Evolutionary conservation across 108 stramenopile species (phyloP), one percentile per base, ranked within the genome.

Genomic region (Hondaea fermentalgiana): DNA sequence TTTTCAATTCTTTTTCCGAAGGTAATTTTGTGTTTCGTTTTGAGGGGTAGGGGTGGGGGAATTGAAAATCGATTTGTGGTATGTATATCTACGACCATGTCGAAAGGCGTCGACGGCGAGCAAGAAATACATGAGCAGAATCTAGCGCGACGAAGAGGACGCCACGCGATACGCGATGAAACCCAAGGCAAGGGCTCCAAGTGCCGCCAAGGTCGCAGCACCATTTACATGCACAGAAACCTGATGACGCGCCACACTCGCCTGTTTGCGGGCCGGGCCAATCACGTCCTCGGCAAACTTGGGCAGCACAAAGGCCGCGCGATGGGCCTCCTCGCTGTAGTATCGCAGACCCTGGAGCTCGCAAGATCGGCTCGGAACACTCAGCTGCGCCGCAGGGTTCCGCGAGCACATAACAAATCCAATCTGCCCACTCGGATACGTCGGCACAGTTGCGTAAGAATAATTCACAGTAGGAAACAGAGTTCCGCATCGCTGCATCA

Each of bases 351-450:
- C 72, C 6, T 91, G 91, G 35, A 69, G 42, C 35, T 14, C 12
- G 42, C 25, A 42, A 17, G 87, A 21, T 5, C 91, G 25, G n/a
- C 53, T 42, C 4, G 93, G 92, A 29, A 42, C 49, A 12, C 4
- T 3, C 28, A 90, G 25, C 76, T 53, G 51, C 76, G 23, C 51
- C 16, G 76, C 45, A 6, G 76, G 76, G 76, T 83, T 83, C 23
- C 51, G 45, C 49, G 49, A 83, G 49, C 49, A 21, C 17, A 99
- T 60, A 51, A 99, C 94, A 89, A 99, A 98, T 1, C 98, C 99
- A 91, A 99, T 99, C 92, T 98, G 98, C 5, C 99, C 99, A 28
- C 94, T 95, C 4, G 99, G 99, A 91, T 99, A 99, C 28, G 98
- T 97, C 8, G 99, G 99, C 71, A 99, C 97, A 28, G 96, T 96